Conservation (phyloP, 306 rosid species). For the Cyamopsis tetragonoloba region DNA sequence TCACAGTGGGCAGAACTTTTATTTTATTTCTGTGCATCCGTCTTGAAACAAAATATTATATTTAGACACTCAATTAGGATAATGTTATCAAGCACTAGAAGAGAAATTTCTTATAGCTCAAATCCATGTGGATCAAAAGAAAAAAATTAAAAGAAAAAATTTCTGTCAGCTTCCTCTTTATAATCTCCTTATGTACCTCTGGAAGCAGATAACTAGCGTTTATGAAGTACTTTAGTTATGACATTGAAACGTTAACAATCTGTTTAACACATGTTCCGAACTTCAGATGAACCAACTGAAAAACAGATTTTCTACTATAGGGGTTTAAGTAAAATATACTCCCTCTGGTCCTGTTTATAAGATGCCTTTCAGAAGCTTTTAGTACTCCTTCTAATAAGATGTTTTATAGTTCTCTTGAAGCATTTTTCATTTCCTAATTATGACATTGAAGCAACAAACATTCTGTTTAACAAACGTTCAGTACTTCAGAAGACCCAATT, state of each 20-base stretch:
- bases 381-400: no score
- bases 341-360: no score
- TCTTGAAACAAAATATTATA: not conserved
- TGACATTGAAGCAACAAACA: not conserved
- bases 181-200: not conserved
- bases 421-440: no score
- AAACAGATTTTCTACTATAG: not conserved
- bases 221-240: not conserved
- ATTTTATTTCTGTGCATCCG: not conserved
- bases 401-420: no score
- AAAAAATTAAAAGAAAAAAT: no score
- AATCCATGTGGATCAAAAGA: no score
- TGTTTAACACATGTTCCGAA: not conserved
- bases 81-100: not conserved
- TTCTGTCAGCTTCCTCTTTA: not conserved
- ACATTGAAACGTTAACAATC: not conserved
- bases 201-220: no score
- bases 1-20: not conserved
- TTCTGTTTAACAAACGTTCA: not conserved
- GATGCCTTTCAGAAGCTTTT: no score
- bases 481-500: not conserved
- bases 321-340: not conserved
- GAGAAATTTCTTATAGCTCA: no score
- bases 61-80: not conserved
- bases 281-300: not conserved